These are phyloP conservation scores for Gracilaria caudata DNA, from an alignment of 23 red algal species.

Conservation along the genomic window DNA sequence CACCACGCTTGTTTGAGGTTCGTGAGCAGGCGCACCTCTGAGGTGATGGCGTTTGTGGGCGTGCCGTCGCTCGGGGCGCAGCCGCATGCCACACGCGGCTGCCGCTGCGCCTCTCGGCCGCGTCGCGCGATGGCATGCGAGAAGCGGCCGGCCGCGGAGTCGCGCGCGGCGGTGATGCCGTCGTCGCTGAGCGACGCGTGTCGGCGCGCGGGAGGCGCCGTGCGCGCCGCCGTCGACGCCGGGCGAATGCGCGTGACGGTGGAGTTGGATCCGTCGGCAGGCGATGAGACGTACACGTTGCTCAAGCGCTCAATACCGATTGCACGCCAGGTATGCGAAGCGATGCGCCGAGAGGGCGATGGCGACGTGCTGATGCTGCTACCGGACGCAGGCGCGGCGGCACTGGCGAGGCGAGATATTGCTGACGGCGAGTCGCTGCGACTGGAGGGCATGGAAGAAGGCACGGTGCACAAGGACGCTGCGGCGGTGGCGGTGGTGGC, in stretches of 20 bases:
- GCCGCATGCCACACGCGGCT: neutral
- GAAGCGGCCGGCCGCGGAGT: neutral
- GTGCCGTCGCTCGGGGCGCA: neutral
- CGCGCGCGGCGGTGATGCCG: slow-evolving; percentile 36
- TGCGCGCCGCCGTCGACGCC: slow-evolving; percentile 22
- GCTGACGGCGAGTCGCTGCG: neutral
- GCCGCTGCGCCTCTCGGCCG: neutral
- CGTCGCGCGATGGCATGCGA: neutral
- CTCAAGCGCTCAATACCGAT: slow-evolving; percentile 82
- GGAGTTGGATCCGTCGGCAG: slow-evolving; percentile 74
- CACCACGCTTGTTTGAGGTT: too few relatives aligned
- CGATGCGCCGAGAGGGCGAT: neutral
- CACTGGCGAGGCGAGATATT: slow-evolving; percentile 71
- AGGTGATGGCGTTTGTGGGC: slow-evolving; percentile 2
- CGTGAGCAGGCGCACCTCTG: too few relatives aligned
- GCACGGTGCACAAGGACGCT: neutral
- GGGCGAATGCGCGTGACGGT: slow-evolving; percentile 64
- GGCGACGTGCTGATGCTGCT: slow-evolving; percentile 53
- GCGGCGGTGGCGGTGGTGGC: slow-evolving; percentile 63
- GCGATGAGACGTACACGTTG: slow-evolving; percentile 89
- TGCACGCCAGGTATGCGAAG: slow-evolving; percentile 40
- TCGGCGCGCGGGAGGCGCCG: slow-evolving; percentile 26
- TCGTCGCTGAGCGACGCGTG: slow-evolving; percentile 51
- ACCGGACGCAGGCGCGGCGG: slow-evolving; percentile 87
- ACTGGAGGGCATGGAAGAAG: slow-evolving; percentile 48